Base-by-base conservation (phyloP, 2,329 filamentous ascomycete species). In the Epichloe sylvatica region DNA sequence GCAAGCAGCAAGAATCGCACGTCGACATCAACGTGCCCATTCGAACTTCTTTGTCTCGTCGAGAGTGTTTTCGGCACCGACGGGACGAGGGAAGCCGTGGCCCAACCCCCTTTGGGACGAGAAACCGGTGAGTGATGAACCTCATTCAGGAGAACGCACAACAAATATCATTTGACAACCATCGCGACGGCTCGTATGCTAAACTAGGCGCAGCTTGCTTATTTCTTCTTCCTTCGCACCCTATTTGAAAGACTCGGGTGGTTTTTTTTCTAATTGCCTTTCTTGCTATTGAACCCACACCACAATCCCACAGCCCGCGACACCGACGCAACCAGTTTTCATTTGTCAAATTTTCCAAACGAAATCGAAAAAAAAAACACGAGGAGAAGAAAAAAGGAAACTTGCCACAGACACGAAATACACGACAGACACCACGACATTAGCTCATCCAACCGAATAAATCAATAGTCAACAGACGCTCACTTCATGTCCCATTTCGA, bases 91-190 rank as follows among this genome's bases (percentile, higher is more conserved):
- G 17, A 43, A 37, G 46, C 39, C 30, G 46, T 48, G 39, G 19
- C 21, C 33, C 35, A 13, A 12, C 42, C 33, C 42, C 42, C 23
- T 17, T 46, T 35, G 19, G 33, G 39, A 36, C n/a, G 17, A 46
- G 23, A 46, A 34, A 46, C 23, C 6, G 40, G 50, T 51, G 37
- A 51, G 50, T 51, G 39, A n/a, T 40, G 21, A 47, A 15, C 6
- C 38, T 30, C 19, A 19, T 15, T 12, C 35, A 45, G 45, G 39
- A 47, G 40, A 40, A 21, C 5, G 25, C 13, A 17, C 9, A n/a
- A 34, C 25, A 19, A 21, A 3, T 13, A 21, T 5, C 15, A 23
- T 21, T 15, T 13, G 40, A 39, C 23, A 35, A 15, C 25, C 41
- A 45, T 19, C 17, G 44, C 6, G 15, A 19, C 40, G 21, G 30